A percentile compares a stretch with the other conserved stretches of the same genome.
These are phyloP conservation scores for Polygonum maritimum DNA, from an alignment of 148 eudicot genomes.

Conservation along the genomic window DNA sequence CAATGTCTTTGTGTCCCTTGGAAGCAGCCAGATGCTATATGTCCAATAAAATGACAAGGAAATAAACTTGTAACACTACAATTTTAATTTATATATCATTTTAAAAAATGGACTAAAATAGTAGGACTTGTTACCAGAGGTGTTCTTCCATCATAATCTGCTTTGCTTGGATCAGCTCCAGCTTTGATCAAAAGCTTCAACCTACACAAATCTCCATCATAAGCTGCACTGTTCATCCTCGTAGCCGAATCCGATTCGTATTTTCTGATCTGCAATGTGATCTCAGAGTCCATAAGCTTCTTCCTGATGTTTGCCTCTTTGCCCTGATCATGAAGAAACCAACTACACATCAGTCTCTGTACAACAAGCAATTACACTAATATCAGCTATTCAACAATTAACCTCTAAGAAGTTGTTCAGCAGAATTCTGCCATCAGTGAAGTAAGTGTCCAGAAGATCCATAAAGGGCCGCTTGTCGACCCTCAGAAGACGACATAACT, in stretches of 20 bases:
- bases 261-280: constrained; percentile 62
- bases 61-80: background rate
- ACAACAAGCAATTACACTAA: background rate
- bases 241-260: constrained; percentile 93
- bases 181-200: constrained; percentile 61
- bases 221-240: constrained; percentile 72
- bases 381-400: background rate
- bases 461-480: constrained; percentile 78
- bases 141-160: constrained; percentile 85
- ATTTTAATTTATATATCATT: background rate
- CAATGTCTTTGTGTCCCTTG: constrained; percentile 60
- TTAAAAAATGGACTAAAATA: background rate
- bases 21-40: constrained; percentile 87
- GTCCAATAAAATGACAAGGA: background rate
- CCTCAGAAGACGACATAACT: constrained; percentile 73
- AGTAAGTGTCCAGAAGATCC: constrained; percentile 69
- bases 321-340: constrained; percentile 34
- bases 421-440: constrained; percentile 67
- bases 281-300: constrained; percentile 68
- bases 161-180: constrained; percentile 85
- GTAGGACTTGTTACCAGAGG: constrained; percentile 47
- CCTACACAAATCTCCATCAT: constrained; percentile 65
- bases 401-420: constrained; percentile 78
- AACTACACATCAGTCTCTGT: background rate
- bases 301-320: constrained; percentile 47